Base-by-base conservation (phyloP, 305 asterid species). In the Fraxinus albicans region DNA sequence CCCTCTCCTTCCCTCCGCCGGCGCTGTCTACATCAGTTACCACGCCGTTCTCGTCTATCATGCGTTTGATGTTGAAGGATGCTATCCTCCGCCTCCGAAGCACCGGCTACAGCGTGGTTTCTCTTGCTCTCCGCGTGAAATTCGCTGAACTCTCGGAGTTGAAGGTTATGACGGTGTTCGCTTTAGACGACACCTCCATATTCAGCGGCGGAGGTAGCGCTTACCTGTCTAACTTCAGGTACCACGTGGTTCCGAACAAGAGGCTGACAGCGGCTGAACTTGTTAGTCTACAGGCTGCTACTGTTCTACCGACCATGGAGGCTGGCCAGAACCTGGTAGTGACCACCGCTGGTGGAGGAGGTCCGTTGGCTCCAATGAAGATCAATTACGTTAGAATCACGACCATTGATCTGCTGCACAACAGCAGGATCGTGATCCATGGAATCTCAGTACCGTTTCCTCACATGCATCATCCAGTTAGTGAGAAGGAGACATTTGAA, bases 211-310 rank as follows among this genome's bases (percentile, higher is more conserved):
- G 88, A 40, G 97, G 97, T 65, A 77, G 84, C 35, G 78, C 86
- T 33, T 94, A 88, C 82, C 63, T 92, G 84, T 85, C 95, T 6
- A 82, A 86, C 75, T 92, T 94, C 85, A 83, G 88, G 85, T 88
- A 91, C 75, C 97, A 94, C 33, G 91, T 94, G 76, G 94, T 94
- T 36, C 98, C 94, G 42, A 91, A 91, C 87, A 83, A 77, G 88
- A 78, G 94, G 79, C 74, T 94, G 58, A 80, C 90, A 67, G 91
- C 90, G 79, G 85, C 90, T 44, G 97, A 94, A 69, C 88, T 94
- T 80, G 92, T 90, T 85, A 87, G 88, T 63, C 85, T 94, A 27
- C 90, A 86, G 34, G 40, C 86, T 21, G 79, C 86, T 8, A 86
- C 93, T 29, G 75, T 86, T 77, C 80, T 94, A 90, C 91, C 91